A percentile compares a stretch with the other conserved stretches of the same genome.
Evolutionary conservation across 768 basidiomycete genomes (phyloP).

Genomic region (Phylloporus rhodoxanthus): DNA sequence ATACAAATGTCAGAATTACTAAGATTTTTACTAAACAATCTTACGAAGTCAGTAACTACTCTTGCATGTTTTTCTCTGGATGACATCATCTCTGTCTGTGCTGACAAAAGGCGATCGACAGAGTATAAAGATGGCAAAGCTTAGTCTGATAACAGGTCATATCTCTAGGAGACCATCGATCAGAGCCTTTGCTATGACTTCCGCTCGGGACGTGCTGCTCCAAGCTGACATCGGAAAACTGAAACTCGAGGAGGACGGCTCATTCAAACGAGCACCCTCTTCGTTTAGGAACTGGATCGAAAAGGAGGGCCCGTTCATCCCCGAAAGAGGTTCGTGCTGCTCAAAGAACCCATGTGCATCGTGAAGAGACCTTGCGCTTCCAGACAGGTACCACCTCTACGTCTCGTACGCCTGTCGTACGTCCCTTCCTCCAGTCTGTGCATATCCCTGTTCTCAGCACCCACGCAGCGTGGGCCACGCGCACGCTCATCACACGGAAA

Average conservation of each 20-base stretch:
- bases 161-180: background rate
- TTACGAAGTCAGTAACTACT: too few relatives aligned
- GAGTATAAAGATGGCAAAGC: slow-evolving; percentile 11
- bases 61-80: background rate
- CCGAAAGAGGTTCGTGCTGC: slow-evolving; percentile 63
- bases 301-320: slow-evolving; percentile 55
- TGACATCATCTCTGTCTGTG: background rate
- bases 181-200: slow-evolving; percentile 23
- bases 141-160: slow-evolving; percentile 8
- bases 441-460: too few relatives aligned
- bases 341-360: background rate
- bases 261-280: slow-evolving; percentile 53
- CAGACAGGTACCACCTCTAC: slow-evolving; percentile 88
- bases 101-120: background rate
- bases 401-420: slow-evolving; percentile 82
- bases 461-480: slow-evolving; percentile 80
- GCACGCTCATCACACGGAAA: slow-evolving; percentile 82
- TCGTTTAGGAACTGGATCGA: slow-evolving; percentile 54
- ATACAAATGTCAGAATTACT: background rate
- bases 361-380: background rate
- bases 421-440: slow-evolving; percentile 14
- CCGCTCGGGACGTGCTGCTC: slow-evolving; percentile 28
- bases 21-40: too few relatives aligned
- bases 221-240: slow-evolving; percentile 52
- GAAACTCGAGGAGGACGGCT: slow-evolving; percentile 53